phyloP scores from a whole-genome alignment of 2,329 filamentous ascomycete species.

The Nemania sp. region DNA sequence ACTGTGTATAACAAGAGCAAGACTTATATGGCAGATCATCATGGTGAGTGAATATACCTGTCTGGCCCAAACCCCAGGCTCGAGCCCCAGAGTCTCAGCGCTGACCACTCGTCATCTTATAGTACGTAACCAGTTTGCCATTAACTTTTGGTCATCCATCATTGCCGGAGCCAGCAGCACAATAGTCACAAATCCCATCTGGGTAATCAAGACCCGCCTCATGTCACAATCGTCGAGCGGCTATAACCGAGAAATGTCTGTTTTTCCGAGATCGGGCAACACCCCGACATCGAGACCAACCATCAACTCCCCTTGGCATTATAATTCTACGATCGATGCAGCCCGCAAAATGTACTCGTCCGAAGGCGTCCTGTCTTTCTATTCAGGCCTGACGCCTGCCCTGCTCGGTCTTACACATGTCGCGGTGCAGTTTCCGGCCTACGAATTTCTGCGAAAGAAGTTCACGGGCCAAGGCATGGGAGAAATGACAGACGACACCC shows the following conservation, averaged over 20 bases:
- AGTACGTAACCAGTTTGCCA: conserved; percentile 70
- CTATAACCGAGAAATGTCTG: conserved; percentile 50
- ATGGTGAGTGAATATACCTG: conserved; percentile 56
- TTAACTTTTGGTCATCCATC: conserved; percentile 88
- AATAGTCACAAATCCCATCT: conserved; percentile 94
- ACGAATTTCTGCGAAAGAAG: conserved; percentile 87
- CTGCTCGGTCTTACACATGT: conserved; percentile 92
- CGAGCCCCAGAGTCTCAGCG: neutral
- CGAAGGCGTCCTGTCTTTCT: conserved; percentile 89
- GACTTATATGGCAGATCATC: conserved; percentile 67
- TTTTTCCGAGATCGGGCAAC: conserved; percentile 53
- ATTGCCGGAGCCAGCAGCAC: conserved; percentile 91
- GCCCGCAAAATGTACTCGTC: conserved; percentile 93
- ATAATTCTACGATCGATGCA: conserved; percentile 85
- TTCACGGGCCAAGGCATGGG: conserved; percentile 93
- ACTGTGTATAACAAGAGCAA: conserved; percentile 94
- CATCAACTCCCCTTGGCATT: conserved; percentile 81
- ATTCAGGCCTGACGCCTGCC: conserved; percentile 90
- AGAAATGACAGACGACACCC: conserved; percentile 58
- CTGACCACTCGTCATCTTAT: conserved; percentile 19
- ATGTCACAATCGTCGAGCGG: conserved; percentile 79
- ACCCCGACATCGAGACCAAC: conserved; percentile 59
- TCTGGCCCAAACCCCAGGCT: neutral
- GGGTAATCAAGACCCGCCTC: conserved; percentile 97
- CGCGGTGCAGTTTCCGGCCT: conserved; percentile 94